Base-by-base conservation (phyloP, 2,329 filamentous ascomycete genomes). In the Diplocarpon mali region DNA sequence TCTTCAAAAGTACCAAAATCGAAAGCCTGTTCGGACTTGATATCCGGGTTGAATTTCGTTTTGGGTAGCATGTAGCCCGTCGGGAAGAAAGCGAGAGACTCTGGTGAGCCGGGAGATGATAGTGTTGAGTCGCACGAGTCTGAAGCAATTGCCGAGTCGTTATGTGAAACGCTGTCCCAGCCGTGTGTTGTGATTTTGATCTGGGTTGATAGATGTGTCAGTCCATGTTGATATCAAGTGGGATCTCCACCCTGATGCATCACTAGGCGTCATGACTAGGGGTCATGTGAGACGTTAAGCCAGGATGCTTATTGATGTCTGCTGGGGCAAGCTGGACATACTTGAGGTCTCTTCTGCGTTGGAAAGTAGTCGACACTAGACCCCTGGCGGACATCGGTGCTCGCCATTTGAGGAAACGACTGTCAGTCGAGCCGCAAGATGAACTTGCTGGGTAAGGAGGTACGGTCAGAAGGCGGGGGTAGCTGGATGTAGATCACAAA, bases 1-100 rank as follows among this genome's bases (percentile, higher is more conserved):
- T 58, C 57, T 30, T 60, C 58, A 15, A 56, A 60, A 5, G 56
- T 52, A 12, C 55, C 54, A 27, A 57, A 56, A 48, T 58, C 48
- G 35, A 54, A 53, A 9, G 48, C 46, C 44, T 54, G 45, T 14
- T 55, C 51, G 34, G 52, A 40, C 40, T 55, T 58, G 16, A 50
- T 40, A 16, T 40, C 43, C 5, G 45, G 42, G 12, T 30, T 39
- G 35, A 42, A 36, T 9, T 46, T 42, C 14, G 50, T 47, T 38
- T 54, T 52, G 11, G 53, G 50, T n/a, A 57, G 35, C 2, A 37
- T 42, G 45, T 54, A 57, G 10, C 46, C 30, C 30, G 48, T 35
- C 16, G 40, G 24, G 3, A 52, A 50, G 20, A 51, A 54, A 20
- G 45, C 27, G 13, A 47, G n/a, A 16, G 56, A 29, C 27, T 51